Conservation (phyloP, 2,329 filamentous ascomycete species). For the Clonostachys sp. region DNA sequence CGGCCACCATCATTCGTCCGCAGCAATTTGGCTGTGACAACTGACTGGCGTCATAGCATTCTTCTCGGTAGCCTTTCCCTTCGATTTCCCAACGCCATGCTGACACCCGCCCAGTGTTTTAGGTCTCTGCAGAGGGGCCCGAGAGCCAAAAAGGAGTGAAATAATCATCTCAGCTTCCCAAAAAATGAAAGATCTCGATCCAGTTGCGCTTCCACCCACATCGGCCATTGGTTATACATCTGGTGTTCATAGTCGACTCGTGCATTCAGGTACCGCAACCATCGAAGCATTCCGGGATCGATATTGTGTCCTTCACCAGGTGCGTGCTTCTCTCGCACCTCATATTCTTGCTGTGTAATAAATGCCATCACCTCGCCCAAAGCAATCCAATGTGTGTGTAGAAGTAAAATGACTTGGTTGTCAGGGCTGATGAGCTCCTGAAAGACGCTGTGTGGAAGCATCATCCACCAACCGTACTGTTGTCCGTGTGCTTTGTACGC, state of each 20-base stretch:
- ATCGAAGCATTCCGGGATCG: conserved; percentile 41
- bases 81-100: not conserved
- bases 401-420: conserved; percentile 39
- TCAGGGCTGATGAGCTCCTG: conserved; percentile 40
- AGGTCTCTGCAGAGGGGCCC: not conserved
- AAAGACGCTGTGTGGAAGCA: conserved; percentile 47
- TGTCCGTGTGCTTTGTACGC: conserved; percentile 44
- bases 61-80: not conserved
- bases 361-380: conserved; percentile 49
- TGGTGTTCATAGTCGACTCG: conserved; percentile 37
- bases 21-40: not conserved
- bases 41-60: not conserved
- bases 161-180: conserved; percentile 18
- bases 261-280: conserved; percentile 46
- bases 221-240: conserved; percentile 45
- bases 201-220: conserved; percentile 49
- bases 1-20: too few relatives aligned
- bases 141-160: not conserved
- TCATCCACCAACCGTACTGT: conserved; percentile 55
- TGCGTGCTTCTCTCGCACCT: conserved; percentile 19
- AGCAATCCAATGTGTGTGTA: conserved; percentile 50
- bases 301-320: conserved; percentile 6
- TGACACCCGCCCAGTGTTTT: not conserved
- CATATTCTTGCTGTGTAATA: conserved; percentile 36
- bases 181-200: conserved; percentile 39